Evolutionary conservation across 2,329 filamentous ascomycete species (phyloP), one percentile per base, ranked within the genome.

Genomic region (Rhynchosporium graminicola): DNA sequence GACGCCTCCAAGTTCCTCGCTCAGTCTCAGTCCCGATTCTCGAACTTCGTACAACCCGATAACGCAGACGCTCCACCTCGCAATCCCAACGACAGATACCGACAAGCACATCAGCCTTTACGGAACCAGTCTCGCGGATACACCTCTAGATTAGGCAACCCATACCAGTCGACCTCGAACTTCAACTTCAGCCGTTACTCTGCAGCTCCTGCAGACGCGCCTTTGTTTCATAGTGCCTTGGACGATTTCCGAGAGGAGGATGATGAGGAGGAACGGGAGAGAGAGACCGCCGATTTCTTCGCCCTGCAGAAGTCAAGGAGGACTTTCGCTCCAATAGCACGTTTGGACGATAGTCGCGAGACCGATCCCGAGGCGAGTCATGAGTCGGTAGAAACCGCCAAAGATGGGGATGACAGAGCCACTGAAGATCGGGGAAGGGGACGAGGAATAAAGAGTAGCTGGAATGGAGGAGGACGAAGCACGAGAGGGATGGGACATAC

Each of bases 1-100:
- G 95, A 98, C 88, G 95, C 95, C 73, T 98, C 94, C 69, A 89
- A 89, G 71, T 99, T 99, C 76, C 87, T 99, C 72, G 91, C 93
- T 65, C 95, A 98, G 84, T 97, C 93, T 69, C 93, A 97, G 81
- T 96, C 93, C 65, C 89, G 92, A 67, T 82, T 98, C 72, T 91
- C 89, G 69, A 86, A 80, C 75, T 87, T 92, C 59, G 84, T 80
- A 78, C 85, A 89, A 74, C 77, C 84, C 64, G 85, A 85, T 61
- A 74, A 79, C 66, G 78, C 77, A 65, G 77, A 77, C 60, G 64
- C 59, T 42, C 71, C 72, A 26, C 65, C 69, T 56, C 71, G 69
- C 79, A 74, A 78, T 45, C 65, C 72, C 2, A 71, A 70, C 59
- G 70, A 74, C 52, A 65, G 70, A 64, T 72, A 70, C 59, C 69